Conservation (phyloP, 495 filamentous ascomycete genomes). For the Podospora anserina region DNA sequence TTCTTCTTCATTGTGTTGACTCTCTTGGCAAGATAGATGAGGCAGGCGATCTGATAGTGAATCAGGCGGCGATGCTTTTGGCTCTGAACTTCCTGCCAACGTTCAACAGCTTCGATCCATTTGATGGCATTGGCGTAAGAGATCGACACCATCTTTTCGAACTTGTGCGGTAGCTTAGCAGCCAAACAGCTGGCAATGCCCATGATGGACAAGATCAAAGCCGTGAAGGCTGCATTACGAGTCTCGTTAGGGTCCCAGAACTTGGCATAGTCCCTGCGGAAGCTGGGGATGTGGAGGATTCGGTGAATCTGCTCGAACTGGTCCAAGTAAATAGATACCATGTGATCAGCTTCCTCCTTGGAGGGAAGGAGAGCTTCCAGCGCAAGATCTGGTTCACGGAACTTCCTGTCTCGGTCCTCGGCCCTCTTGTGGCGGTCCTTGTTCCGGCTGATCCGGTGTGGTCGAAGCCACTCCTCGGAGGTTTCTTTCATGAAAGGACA, state of each 20-base stretch:
- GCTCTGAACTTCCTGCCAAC: conserved; percentile 39
- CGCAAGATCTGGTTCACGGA: conserved; percentile 29
- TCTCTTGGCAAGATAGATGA: conserved; percentile 45
- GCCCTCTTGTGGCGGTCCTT: conserved; percentile 37
- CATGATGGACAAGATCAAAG: conserved; percentile 43
- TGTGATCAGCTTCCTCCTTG: conserved; percentile 35
- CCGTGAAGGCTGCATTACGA: conserved; percentile 46
- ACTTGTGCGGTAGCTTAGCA: conserved; percentile 32
- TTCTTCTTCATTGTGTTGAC: conserved; percentile 48
- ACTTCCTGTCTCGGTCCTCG: conserved; percentile 35
- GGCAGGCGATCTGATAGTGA: conserved; percentile 46
- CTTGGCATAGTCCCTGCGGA: conserved; percentile 41
- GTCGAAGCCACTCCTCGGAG: conserved; percentile 42
- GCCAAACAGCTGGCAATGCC: conserved; percentile 40
- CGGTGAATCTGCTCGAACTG: conserved; percentile 48
- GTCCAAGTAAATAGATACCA: conserved; percentile 43
- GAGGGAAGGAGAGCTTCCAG: conserved; percentile 42
- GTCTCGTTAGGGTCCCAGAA: conserved; percentile 43
- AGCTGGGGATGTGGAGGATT: conserved; percentile 47
- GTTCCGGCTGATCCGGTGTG: conserved; percentile 33
- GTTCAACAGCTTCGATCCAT: conserved; percentile 41
- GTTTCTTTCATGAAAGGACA: conserved; percentile 48
- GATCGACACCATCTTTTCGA: conserved; percentile 37
- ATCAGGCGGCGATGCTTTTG: conserved; percentile 44
- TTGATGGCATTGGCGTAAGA: conserved; percentile 33